A percentile compares a stretch with the other conserved stretches of the same genome.
phyloP scores from a whole-genome alignment of 2,329 filamentous ascomycete genomes.

The Leptographium procerum region DNA sequence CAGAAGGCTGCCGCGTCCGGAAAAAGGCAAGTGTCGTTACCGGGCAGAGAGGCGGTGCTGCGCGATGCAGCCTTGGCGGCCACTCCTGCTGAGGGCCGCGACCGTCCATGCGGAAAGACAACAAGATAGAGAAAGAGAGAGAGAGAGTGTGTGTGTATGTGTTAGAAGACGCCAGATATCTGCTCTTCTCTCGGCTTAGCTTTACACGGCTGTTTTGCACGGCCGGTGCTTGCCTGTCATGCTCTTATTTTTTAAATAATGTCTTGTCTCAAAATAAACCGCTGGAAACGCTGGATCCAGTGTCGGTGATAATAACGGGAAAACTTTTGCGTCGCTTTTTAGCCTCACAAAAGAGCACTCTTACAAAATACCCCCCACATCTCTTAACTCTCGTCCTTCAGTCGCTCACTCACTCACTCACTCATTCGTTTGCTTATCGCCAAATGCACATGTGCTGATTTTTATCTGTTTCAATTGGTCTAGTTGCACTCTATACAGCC shows the following conservation, averaged over 20 bases:
- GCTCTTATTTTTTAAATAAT: no score
- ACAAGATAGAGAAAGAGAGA: neutral
- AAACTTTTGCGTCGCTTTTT: neutral
- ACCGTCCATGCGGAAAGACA: neutral
- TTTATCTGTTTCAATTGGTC: neutral
- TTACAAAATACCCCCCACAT: neutral
- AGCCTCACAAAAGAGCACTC: neutral
- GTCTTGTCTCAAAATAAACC: neutral
- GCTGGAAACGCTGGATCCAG: no score
- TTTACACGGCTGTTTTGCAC: no score
- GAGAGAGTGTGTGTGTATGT: no score
- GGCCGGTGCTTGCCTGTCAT: no score
- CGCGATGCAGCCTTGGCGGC: neutral
- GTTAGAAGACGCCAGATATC: no score
- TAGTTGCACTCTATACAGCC: no score
- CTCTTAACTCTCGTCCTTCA: no score
- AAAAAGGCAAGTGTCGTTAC: constrained; percentile 50
- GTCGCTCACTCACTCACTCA: no score
- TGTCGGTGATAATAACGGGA: neutral
- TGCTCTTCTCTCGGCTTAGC: no score
- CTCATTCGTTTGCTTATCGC: no score
- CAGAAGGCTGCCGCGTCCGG: constrained; percentile 10
- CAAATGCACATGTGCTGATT: neutral
- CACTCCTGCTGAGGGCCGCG: neutral
- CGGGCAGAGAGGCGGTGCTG: constrained; percentile 30